Base-by-base conservation (phyloP, 768 basidiomycete genomes). In the Termitomyces sp. region DNA sequence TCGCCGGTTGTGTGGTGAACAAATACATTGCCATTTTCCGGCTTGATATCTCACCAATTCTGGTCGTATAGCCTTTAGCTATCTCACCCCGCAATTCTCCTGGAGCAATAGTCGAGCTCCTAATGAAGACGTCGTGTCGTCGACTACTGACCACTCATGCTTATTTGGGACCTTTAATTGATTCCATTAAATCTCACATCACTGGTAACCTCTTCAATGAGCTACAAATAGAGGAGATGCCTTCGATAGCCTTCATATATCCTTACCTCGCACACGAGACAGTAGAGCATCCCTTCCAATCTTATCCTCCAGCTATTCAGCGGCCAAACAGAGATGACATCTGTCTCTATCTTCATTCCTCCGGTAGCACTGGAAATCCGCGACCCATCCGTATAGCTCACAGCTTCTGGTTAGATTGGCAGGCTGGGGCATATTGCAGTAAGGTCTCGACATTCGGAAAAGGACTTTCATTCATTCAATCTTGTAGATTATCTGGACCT, bases 41-140 rank as follows among this genome's bases (percentile, higher is more conserved):
- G 6, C 20, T 13, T 24, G 7, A 40, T 26, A 20, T 16, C 24
- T 28, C 26, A 7, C 36, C 5, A 3, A 49, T 13, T 24, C 4
- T 16, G 36, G 3, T 16, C 8, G 4, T 43, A 10, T 53, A 77
- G 77, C 75, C 76, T 16, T 74, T 73, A 57, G 70, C 71, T 0
- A 77, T 77, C 33, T 76, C 74, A 11, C 72, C 73, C 26, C 69
- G 74, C 10, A 73, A 74, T 52, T 71, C 75, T 0, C 63, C 75
- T 2, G 67, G 66, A 3, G 76, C 70, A 0, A 65, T 75, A 40
- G 60, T 71, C 43, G 64, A 72, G 32, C 63, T 78, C 28, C 63
- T 82, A 50, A 67, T 64, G 45, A 68, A 74, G 54, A 70, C 74
- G 1, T 67, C 68, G 20, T 79, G 74, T 45, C 72, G 69, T 55